These are phyloP conservation scores for Clitoria ternatea DNA, from an alignment of 306 rosid genomes.

Conservation along the genomic window DNA sequence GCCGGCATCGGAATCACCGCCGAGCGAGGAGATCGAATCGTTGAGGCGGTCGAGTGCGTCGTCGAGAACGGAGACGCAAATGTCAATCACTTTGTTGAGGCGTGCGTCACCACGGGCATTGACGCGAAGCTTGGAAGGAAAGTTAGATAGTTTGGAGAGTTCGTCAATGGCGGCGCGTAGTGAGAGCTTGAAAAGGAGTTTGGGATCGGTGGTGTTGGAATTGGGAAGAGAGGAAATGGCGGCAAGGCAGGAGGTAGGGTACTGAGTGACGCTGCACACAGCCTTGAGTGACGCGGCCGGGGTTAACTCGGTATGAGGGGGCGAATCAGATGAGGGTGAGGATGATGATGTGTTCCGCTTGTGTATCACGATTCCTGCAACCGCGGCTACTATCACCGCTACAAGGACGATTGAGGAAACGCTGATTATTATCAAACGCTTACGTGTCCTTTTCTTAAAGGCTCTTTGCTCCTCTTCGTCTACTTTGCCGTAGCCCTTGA, in stretches of 20 bases:
- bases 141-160: conserved; percentile 39
- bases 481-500: conserved; percentile 85
- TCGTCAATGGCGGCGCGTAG: conserved; percentile 66
- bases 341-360: conserved; percentile 38
- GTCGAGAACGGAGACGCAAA: conserved; percentile 45
- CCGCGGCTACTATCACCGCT: conserved; percentile 46
- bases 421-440: conserved; percentile 41
- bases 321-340: conserved; percentile 29
- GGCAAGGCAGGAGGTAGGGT: conserved; percentile 68
- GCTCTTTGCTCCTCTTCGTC: conserved; percentile 70
- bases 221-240: conserved; percentile 45
- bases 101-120: conserved; percentile 8
- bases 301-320: conserved; percentile 36
- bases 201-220: conserved; percentile 67
- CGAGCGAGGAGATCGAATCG: conserved; percentile 50
- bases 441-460: conserved; percentile 51
- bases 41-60: conserved; percentile 65
- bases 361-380: conserved; percentile 47
- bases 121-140: conserved; percentile 14
- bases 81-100: conserved; percentile 21
- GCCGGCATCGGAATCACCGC: conserved; percentile 12
- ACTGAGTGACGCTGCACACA: conserved; percentile 63
- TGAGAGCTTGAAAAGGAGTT: conserved; percentile 66
- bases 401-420: conserved; percentile 46
- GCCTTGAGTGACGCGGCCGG: conserved; percentile 68